Conservation (phyloP, 805 yeast species). For the Wickerhamomyces xylosicus region DNA sequence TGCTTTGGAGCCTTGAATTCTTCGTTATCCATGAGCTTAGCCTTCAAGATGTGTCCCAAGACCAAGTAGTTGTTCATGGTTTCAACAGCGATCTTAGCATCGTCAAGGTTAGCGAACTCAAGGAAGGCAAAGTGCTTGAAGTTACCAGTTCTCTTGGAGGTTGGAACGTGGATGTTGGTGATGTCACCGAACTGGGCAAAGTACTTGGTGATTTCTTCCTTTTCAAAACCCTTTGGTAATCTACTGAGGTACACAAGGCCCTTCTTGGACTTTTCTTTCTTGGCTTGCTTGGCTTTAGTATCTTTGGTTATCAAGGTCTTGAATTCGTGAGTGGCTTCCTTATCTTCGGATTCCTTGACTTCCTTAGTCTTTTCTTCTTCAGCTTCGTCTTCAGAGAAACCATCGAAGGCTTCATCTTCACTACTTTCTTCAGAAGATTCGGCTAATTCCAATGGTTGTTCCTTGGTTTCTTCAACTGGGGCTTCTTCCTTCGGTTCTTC, state of each 20-base stretch:
- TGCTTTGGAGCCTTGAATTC: constrained; percentile 25
- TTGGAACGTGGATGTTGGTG: constrained; percentile 65
- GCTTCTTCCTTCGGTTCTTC: not conserved
- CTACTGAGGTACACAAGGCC: constrained; percentile 87
- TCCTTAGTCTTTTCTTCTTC: constrained; percentile 7
- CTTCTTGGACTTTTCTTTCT: constrained; percentile 24
- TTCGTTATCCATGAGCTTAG: constrained; percentile 42
- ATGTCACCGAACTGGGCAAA: constrained; percentile 88
- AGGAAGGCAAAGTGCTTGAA: constrained; percentile 88
- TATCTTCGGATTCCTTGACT: constrained; percentile 15
- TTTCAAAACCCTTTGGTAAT: constrained; percentile 88
- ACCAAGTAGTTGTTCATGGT: constrained; percentile 92
- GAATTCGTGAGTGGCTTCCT: constrained; percentile 17
- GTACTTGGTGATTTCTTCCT: constrained; percentile 62
- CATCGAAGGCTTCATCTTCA: constrained; percentile 7
- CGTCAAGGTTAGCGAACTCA: constrained; percentile 65
- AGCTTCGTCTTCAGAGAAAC: constrained; percentile 6
- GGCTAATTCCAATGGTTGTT: not conserved
- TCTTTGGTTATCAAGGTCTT: constrained; percentile 12
- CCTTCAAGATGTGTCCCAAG: constrained; percentile 80
- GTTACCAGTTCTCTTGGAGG: constrained; percentile 84
- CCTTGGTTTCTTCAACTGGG: not conserved
- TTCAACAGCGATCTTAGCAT: constrained; percentile 84
- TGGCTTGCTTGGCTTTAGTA: constrained; percentile 10
- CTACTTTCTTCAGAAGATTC: not conserved